Evolutionary conservation across 495 filamentous ascomycete genomes (phyloP).

Genomic region (Geoglossum glabrum): DNA sequence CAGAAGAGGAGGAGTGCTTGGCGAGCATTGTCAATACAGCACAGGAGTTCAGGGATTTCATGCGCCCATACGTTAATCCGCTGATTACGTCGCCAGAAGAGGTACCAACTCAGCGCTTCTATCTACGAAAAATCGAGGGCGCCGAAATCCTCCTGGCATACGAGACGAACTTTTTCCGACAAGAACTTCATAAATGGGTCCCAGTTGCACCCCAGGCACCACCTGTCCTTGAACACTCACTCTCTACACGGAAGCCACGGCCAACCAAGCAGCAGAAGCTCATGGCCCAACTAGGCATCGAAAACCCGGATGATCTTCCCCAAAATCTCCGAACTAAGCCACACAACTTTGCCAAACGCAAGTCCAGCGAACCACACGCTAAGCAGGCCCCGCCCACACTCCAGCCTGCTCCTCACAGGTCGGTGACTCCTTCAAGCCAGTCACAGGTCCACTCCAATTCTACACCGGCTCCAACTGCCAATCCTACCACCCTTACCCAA

Average conservation of each 20-base stretch:
- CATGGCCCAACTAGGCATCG: constrained; percentile 68
- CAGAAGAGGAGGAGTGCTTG: constrained; percentile 78
- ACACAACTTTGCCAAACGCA: constrained; percentile 31
- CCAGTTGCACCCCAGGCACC: constrained; percentile 77
- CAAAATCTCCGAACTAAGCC: constrained; percentile 58
- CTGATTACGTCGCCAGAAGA: constrained; percentile 67
- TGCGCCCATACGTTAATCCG: constrained; percentile 60
- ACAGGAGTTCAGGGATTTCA: constrained; percentile 62
- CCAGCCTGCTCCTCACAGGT: constrained; percentile 3
- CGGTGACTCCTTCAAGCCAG: neutral
- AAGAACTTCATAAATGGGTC: constrained; percentile 89
- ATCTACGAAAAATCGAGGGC: constrained; percentile 93
- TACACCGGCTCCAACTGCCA: neutral
- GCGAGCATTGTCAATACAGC: constrained; percentile 71
- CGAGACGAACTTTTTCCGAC: constrained; percentile 93
- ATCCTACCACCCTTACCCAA: neutral
- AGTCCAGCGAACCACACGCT: constrained; percentile 17
- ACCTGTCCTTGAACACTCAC: constrained; percentile 61
- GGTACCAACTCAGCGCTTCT: constrained; percentile 81
- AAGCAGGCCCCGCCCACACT: constrained; percentile 3
- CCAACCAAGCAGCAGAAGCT: constrained; percentile 96
- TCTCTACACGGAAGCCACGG: constrained; percentile 90
- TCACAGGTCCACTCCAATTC: constrained; percentile 1
- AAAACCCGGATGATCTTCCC: constrained; percentile 74
- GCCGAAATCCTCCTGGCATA: constrained; percentile 82